A percentile compares a stretch with the other conserved stretches of the same genome.
Conservation (phyloP, 1,284 basidiomycete genomes). For the Marasmius sp. region DNA sequence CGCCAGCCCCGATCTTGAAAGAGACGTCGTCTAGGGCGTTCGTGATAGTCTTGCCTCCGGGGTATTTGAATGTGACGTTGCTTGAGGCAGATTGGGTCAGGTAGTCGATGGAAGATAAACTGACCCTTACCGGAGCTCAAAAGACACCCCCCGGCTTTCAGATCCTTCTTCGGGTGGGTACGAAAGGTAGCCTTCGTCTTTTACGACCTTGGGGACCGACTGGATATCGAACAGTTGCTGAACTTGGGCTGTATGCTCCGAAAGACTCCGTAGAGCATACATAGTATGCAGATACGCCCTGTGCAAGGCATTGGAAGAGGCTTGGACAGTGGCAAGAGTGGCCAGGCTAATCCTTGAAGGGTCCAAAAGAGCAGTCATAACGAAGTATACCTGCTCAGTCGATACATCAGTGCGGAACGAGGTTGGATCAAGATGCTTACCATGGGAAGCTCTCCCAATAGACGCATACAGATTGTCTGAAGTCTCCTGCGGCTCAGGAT, state of each 20-base stretch:
- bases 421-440: slow-evolving; percentile 16
- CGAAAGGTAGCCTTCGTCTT: slow-evolving; percentile 19
- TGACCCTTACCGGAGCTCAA: slow-evolving; percentile 32
- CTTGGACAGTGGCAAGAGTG: slow-evolving; percentile 32
- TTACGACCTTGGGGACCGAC: slow-evolving; percentile 15
- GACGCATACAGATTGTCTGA: slow-evolving; percentile 12
- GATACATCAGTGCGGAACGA: not conserved
- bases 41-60: slow-evolving; percentile 36
- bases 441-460: slow-evolving; percentile 30
- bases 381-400: slow-evolving; percentile 32
- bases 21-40: slow-evolving; percentile 40
- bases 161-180: slow-evolving; percentile 19
- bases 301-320: slow-evolving; percentile 24
- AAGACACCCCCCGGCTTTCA: slow-evolving; percentile 29
- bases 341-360: slow-evolving; percentile 33
- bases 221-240: slow-evolving; percentile 4
- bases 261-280: slow-evolving; percentile 7
- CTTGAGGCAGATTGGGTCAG: slow-evolving; percentile 19
- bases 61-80: slow-evolving; percentile 48
- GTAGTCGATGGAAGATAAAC: not conserved
- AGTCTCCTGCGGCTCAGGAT: slow-evolving; percentile 11
- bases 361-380: slow-evolving; percentile 27
- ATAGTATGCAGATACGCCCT: slow-evolving; percentile 20
- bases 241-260: slow-evolving; percentile 8
- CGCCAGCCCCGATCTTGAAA: slow-evolving; percentile 43